Conservation (phyloP, 108 stramenopile genomes). For the Nitzschia sp. region DNA sequence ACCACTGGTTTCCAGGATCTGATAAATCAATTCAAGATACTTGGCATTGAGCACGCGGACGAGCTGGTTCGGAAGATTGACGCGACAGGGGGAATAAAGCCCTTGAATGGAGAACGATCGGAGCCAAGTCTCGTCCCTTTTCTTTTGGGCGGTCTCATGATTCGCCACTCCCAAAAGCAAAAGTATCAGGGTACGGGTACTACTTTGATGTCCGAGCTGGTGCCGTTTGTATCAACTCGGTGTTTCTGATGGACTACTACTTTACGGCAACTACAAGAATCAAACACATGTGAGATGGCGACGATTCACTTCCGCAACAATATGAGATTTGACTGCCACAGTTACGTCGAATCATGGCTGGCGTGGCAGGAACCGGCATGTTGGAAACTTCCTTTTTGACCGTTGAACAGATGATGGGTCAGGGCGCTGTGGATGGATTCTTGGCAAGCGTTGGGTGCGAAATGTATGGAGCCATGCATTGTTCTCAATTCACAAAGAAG, state of each 20-base stretch:
- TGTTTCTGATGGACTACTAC: constrained; percentile 74
- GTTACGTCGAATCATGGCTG: no score
- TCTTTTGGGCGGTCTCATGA: constrained; percentile 42
- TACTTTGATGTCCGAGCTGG: constrained; percentile 45
- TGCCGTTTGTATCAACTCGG: constrained; percentile 60
- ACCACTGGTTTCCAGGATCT: constrained; percentile 36
- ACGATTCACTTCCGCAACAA: no score
- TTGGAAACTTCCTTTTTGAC: constrained; percentile 28
- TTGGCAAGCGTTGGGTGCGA: no score
- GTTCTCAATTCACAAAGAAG: no score
- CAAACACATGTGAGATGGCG: constrained; percentile 69
- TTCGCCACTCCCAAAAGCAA: constrained; percentile 45
- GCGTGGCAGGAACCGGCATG: constrained; percentile 47
- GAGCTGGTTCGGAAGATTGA: constrained; percentile 1
- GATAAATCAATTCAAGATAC: constrained; percentile 43
- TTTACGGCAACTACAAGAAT: constrained; percentile 47
- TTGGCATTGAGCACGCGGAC: constrained; percentile 38
- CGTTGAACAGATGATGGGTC: no score
- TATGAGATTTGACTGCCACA: no score
- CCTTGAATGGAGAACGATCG: background rate
- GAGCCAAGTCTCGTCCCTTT: constrained; percentile 19
- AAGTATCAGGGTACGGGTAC: constrained; percentile 31
- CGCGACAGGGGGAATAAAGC: no score
- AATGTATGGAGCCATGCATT: no score
- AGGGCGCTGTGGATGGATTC: no score